Evolutionary conservation across 805 yeast genomes (phyloP), one percentile per base, ranked within the genome.

Genomic region (Candida hispaniensis): DNA sequence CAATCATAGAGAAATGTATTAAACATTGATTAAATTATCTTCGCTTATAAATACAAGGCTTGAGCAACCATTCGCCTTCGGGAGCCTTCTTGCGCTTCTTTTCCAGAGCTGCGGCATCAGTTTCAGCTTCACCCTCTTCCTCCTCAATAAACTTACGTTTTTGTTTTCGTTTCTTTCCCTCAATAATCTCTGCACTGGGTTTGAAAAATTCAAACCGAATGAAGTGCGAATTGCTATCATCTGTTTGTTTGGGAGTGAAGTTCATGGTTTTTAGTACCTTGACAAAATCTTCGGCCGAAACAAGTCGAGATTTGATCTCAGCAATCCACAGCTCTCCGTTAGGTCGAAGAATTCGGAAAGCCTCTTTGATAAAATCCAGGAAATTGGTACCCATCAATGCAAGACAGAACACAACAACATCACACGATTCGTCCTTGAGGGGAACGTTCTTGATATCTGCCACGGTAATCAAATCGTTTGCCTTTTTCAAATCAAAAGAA

Each of bases 301-400:
- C 61, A 49, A 91, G 81, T 50, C 99, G 66, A 1, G 95, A 82
- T 58, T 88, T 88, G 59, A 91, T 91, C 54, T 91, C 99, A 2
- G 97, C 91, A 29, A 91, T 83, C 98, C 98, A 91, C 29, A 91
- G 60, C 54, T 88, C 94, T 16, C 99, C 97, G 41, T 83, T 67
- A 26, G 94, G 94, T 7, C 83, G 76, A 35, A 91, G 62, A 11
- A 91, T 64, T 49, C 99, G 67, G 51, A 79, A 68, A 0, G 95
- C 97, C 54, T 91, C 99, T 40, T 75, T 66, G 35, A 91, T 72
- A 52, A 91, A 91, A 52, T 91, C 97, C 42, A 86, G 61, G 53
- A 88, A 85, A 52, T 91, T 91, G 3, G 97, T 88, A 3, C 99
- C 98, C 99, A 91, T 91, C 41, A 91, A 63, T 0, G 97, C 91